Base-by-base conservation (phyloP, 106 monocot genomes). In the Amphibolis antarctica region DNA sequence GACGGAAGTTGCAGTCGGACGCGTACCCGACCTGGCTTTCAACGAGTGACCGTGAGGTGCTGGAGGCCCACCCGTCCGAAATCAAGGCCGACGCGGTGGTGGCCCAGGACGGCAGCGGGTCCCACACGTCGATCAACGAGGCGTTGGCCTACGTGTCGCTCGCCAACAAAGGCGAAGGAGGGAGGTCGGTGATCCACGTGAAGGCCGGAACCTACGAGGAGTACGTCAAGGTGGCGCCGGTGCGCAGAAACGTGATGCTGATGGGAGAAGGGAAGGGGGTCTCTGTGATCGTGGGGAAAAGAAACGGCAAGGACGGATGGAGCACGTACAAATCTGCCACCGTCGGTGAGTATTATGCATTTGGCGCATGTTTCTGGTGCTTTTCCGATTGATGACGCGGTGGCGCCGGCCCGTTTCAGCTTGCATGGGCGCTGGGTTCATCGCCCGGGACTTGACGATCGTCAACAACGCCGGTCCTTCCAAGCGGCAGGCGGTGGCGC, bases 221-320 rank as follows among this genome's bases (percentile, higher is more conserved):
- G 73, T 52, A 65, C 60, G 60, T 92, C 44, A 81, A 59, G 22
- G 63, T 92, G 28, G 49, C 74, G 18, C 77, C 53, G 15, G 77
- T 81, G 81, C 86, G 87, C 67, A 82, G 60, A 63, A 82, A 92
- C 43, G 86, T 92, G 25, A 82, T 80, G 86, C 62, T 92, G 48
- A 63, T 86, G 66, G 92, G 92, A 0, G 92, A 83, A 28, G 92
- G 92, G 5, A 87, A 86, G 84, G 92, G 84, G 25, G 74, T 75
- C 63, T 67, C 86, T 4, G 49, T 87, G 74, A 76, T 92, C 54
- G 66, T 77, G 0, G 77, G 77, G 14, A 55, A 61, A 64, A 56
- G 66, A 51, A 92, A 54, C 63, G 74, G 53, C 0, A 77, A 17
- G 10, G 75, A 57, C 36, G 86, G 86, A 0, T 77, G 36, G 7